Evolutionary conservation across 345 rosid genomes (phyloP).

Genomic region (Psidium guajava): DNA sequence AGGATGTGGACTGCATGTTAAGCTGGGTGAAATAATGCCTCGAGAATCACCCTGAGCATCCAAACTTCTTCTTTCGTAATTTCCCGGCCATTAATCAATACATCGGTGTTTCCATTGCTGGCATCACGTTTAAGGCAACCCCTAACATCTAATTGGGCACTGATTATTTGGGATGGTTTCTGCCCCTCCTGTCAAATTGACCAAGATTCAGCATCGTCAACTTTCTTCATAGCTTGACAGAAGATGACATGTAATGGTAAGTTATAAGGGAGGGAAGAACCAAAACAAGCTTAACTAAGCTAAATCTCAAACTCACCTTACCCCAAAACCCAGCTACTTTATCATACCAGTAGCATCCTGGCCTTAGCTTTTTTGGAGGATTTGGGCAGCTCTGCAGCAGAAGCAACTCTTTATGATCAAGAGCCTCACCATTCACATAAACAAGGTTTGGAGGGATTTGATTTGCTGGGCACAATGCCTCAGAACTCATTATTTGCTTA

Average conservation of each 20-base stretch:
- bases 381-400: slow-evolving; percentile 42
- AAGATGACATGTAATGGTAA: background rate
- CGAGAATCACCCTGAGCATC: slow-evolving; percentile 59
- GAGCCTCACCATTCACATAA: slow-evolving; percentile 40
- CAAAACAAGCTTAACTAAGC: background rate
- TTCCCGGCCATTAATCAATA: slow-evolving; percentile 51
- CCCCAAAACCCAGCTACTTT: slow-evolving; percentile 84
- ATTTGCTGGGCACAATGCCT: slow-evolving; percentile 47
- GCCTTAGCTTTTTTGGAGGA: slow-evolving; percentile 73
- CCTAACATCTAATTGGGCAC: slow-evolving; percentile 40
- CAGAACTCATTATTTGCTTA: slow-evolving; percentile 44
- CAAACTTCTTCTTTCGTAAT: slow-evolving; percentile 48
- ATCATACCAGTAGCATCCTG: slow-evolving; percentile 88
- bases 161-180: slow-evolving; percentile 71
- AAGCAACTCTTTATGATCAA: slow-evolving; percentile 35
- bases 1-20: background rate
- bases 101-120: slow-evolving; percentile 67
- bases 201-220: background rate
- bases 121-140: slow-evolving; percentile 28
- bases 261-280: background rate
- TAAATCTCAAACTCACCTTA: slow-evolving; percentile 39
- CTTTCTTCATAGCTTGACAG: background rate
- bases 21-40: background rate
- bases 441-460: slow-evolving; percentile 62
- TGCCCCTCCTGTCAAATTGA: slow-evolving; percentile 52